These are phyloP conservation scores for Pseudocercospora crystallina DNA, from an alignment of 2,329 filamentous ascomycete genomes.

Conservation along the genomic window DNA sequence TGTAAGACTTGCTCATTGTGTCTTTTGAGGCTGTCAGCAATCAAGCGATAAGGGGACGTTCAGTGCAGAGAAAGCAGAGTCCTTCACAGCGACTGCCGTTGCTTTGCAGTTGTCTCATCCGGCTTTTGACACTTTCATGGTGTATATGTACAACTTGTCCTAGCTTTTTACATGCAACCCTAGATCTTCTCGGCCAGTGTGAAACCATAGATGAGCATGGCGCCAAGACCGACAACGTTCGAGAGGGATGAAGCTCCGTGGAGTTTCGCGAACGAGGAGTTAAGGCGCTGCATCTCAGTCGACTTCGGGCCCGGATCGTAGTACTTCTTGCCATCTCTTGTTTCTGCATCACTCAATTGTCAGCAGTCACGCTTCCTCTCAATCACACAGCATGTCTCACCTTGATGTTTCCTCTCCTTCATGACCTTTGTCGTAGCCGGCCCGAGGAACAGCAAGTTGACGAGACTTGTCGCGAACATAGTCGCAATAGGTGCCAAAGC, in stretches of 20 bases:
- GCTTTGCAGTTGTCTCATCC: too few relatives aligned
- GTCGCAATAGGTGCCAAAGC: constrained; percentile 68
- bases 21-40: too few relatives aligned
- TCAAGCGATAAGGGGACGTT: too few relatives aligned
- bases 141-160: too few relatives aligned
- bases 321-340: constrained; percentile 83
- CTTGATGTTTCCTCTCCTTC: constrained; percentile 74
- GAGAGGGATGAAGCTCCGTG: constrained; percentile 80
- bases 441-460: constrained; percentile 70
- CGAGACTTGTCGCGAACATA: constrained; percentile 68
- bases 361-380: constrained; percentile 1
- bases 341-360: constrained; percentile 53
- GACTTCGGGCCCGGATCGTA: constrained; percentile 78
- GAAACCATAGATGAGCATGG: constrained; percentile 75
- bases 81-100: too few relatives aligned
- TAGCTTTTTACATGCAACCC: not conserved
- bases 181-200: constrained; percentile 64
- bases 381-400: constrained; percentile 46
- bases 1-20: too few relatives aligned
- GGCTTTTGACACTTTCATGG: too few relatives aligned
- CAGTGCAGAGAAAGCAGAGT: too few relatives aligned
- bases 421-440: constrained; percentile 75
- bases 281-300: constrained; percentile 76
- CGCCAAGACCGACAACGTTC: constrained; percentile 70
- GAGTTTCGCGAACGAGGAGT: constrained; percentile 73